A percentile compares a stretch with the other conserved stretches of the same genome.
phyloP scores from a whole-genome alignment of 1,139 yeast genomes.

The Saccharomyces pastorianus region DNA sequence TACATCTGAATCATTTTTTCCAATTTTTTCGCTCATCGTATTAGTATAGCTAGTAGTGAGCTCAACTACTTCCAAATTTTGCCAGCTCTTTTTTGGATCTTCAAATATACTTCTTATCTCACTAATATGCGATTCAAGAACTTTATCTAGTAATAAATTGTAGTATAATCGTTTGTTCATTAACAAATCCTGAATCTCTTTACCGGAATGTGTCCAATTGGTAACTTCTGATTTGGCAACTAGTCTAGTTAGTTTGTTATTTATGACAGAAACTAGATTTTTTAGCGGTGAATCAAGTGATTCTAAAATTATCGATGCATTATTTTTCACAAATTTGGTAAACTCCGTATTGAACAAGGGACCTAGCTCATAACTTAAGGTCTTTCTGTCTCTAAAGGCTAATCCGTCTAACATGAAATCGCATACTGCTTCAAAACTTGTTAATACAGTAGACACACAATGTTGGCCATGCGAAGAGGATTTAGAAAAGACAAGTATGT shows the following conservation, averaged over 20 bases:
- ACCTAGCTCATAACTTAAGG: constrained; percentile 15
- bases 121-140: constrained; percentile 15
- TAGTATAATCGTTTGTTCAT: constrained; percentile 19
- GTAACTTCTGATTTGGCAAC: constrained; percentile 5
- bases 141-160: constrained; percentile 22
- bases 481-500: background rate
- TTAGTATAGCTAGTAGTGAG: background rate
- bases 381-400: constrained; percentile 2
- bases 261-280: constrained; percentile 8
- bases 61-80: background rate
- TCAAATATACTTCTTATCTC: constrained; percentile 15
- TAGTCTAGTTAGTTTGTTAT: constrained; percentile 10
- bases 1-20: constrained; percentile 1
- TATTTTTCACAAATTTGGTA: constrained; percentile 17
- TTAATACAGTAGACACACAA: constrained; percentile 1
- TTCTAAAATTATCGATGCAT: constrained; percentile 18
- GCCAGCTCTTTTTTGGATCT: constrained; percentile 8
- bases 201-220: constrained; percentile 16
- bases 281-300: constrained; percentile 9
- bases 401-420: constrained; percentile 13
- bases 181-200: constrained; percentile 16
- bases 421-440: constrained; percentile 13
- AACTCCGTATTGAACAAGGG: constrained; percentile 19
- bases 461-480: background rate
- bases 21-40: background rate